phyloP scores from a whole-genome alignment of 805 yeast genomes.

The Suhomyces vadensis region DNA sequence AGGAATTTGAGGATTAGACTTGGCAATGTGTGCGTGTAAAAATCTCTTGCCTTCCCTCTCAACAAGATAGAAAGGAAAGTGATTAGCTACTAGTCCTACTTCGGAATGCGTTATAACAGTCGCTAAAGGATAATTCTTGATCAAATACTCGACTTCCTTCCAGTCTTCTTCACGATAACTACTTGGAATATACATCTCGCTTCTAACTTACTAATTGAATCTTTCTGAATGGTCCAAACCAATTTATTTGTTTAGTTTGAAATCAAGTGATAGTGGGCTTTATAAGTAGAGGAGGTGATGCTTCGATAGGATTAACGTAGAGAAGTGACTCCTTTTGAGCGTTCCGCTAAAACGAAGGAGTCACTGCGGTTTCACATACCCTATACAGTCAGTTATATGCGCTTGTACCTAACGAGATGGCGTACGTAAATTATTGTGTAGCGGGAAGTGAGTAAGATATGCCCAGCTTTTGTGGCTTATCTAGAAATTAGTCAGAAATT shows the following conservation, averaged over 20 bases:
- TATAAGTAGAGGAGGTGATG: neutral
- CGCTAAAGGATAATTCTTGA: constrained; percentile 52
- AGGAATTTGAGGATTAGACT: constrained; percentile 50
- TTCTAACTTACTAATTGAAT: neutral
- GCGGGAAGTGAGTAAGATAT: too few relatives aligned
- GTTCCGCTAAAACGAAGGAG: too few relatives aligned
- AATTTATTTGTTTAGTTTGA: too few relatives aligned
- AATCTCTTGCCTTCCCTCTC: constrained; percentile 37
- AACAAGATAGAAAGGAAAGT: constrained; percentile 53
- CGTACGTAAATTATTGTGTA: too few relatives aligned
- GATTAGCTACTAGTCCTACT: constrained; percentile 51
- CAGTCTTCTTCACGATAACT: constrained; percentile 33
- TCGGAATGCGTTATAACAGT: constrained; percentile 45
- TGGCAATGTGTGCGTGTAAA: constrained; percentile 58
- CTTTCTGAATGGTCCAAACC: neutral
- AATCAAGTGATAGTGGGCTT: too few relatives aligned
- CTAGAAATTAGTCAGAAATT: too few relatives aligned
- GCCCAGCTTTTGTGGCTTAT: too few relatives aligned
- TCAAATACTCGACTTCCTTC: constrained; percentile 42
- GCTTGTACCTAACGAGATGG: too few relatives aligned
- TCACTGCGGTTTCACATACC: constrained; percentile 2
- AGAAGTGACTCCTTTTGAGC: too few relatives aligned
- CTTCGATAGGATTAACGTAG: too few relatives aligned
- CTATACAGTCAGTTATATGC: too few relatives aligned
- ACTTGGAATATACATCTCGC: constrained; percentile 40